phyloP scores from a whole-genome alignment of 495 filamentous ascomycete species.

The Aspergillus conjunctus region DNA sequence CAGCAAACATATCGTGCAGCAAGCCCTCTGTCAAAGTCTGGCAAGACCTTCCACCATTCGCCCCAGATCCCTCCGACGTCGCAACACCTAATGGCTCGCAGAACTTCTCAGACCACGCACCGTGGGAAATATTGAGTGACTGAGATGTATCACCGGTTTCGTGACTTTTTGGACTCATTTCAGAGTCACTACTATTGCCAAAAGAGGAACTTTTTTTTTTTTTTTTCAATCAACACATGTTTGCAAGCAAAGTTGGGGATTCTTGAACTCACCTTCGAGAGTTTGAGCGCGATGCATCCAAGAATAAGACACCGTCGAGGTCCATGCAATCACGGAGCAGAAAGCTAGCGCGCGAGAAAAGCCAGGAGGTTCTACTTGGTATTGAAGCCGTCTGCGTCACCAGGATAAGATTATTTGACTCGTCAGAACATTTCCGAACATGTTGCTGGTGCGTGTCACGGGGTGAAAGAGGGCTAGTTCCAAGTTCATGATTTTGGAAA shows the following conservation, averaged over 20 bases:
- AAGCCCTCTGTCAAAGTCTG: slow-evolving; percentile 25
- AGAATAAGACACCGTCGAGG: slow-evolving; percentile 40
- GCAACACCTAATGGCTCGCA: slow-evolving; percentile 22
- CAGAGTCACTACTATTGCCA: slow-evolving; percentile 18
- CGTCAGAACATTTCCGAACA: slow-evolving; percentile 19
- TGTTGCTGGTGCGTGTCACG: slow-evolving; percentile 17
- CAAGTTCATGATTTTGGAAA: background rate
- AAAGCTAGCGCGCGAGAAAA: slow-evolving; percentile 34
- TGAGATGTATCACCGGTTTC: slow-evolving; percentile 8
- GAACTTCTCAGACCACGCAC: slow-evolving; percentile 16
- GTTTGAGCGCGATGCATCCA: slow-evolving; percentile 30
- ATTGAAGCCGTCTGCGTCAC: slow-evolving; percentile 12
- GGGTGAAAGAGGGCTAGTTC: background rate
- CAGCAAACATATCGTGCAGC: slow-evolving; percentile 29
- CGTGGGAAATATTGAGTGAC: slow-evolving; percentile 10
- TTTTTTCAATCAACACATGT: background rate
- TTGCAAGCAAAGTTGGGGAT: background rate
- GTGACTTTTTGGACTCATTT: slow-evolving; percentile 5
- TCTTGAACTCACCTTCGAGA: slow-evolving; percentile 23
- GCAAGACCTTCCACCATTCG: background rate
- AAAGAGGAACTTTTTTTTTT: slow-evolving; percentile 15
- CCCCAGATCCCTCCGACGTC: background rate
- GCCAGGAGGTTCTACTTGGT: slow-evolving; percentile 11
- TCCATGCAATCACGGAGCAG: slow-evolving; percentile 35
- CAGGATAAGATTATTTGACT: slow-evolving; percentile 15